phyloP scores from a whole-genome alignment of 73 alveolate species.

The Symbiodinium natans region DNA sequence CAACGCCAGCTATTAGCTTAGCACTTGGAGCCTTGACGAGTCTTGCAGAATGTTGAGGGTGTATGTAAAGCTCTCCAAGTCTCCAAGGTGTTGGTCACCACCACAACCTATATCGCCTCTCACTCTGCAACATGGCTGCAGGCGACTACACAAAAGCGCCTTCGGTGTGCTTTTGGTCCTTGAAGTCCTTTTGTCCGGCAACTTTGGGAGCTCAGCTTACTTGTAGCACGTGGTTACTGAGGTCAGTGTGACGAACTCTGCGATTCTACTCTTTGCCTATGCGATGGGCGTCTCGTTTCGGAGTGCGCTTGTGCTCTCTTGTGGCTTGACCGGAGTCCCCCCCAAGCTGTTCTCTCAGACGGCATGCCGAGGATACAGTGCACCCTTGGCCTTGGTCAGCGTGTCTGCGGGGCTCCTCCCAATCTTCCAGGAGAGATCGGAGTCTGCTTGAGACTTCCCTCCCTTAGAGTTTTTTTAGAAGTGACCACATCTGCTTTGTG shows the following conservation, averaged over 20 bases:
- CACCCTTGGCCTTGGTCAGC: slow-evolving; percentile 69
- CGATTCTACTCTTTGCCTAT: slow-evolving; percentile 28
- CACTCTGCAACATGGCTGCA: slow-evolving; percentile 34
- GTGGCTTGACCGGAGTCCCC: too few species aligned
- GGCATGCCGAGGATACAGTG: slow-evolving; percentile 19
- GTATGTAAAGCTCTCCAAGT: background rate
- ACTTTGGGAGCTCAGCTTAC: background rate
- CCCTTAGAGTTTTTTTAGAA: too few species aligned
- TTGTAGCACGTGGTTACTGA: background rate
- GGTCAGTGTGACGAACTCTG: slow-evolving; percentile 42
- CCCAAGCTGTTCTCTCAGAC: background rate
- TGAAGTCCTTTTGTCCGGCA: background rate
- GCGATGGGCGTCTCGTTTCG: slow-evolving; percentile 18
- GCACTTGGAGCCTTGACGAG: background rate
- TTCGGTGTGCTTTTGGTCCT: too few species aligned
- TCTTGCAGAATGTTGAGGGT: background rate
- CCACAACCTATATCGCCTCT: slow-evolving; percentile 50
- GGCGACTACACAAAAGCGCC: background rate
- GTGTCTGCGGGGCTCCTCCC: slow-evolving; percentile 61
- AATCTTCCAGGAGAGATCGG: slow-evolving; percentile 34
- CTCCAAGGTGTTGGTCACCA: slow-evolving; percentile 47
- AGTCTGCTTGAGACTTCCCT: too few species aligned
- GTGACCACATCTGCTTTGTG: background rate
- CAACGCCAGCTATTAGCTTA: slow-evolving; percentile 37
- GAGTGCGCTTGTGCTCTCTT: background rate